phyloP scores from a whole-genome alignment of 495 filamentous ascomycete genomes.

The Penicillium malachiteum region DNA sequence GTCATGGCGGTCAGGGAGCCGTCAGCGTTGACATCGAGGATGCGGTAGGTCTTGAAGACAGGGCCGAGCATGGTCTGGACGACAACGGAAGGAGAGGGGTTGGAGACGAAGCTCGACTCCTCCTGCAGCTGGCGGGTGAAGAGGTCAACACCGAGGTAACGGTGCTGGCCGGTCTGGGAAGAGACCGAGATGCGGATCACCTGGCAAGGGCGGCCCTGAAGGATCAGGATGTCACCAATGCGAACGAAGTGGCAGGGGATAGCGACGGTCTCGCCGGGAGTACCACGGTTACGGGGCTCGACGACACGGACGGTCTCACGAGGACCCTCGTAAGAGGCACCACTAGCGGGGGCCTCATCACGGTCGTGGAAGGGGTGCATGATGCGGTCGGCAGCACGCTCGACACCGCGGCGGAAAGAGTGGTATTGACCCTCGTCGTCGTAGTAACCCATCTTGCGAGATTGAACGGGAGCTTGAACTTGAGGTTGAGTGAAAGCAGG shows the following conservation, averaged over 20 bases:
- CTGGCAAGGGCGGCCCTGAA: constrained; percentile 99
- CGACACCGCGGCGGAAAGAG: constrained; percentile 84
- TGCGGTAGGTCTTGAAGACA: constrained; percentile 99
- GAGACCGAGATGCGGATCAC: constrained; percentile 99
- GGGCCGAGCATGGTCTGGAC: constrained; percentile 99
- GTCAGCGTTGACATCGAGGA: constrained; percentile 93
- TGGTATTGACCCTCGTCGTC: constrained; percentile 97
- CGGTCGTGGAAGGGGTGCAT: constrained; percentile 67
- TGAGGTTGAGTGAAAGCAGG: constrained; percentile 20
- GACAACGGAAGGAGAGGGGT: constrained; percentile 91
- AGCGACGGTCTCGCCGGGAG: constrained; percentile 80
- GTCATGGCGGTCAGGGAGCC: constrained; percentile 79
- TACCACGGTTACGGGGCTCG: constrained; percentile 48
- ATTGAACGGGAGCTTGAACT: constrained; percentile 26
- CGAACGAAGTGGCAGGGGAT: constrained; percentile 99
- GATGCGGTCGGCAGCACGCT: constrained; percentile 79
- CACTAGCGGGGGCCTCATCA: constrained; percentile 50
- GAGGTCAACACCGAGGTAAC: constrained; percentile 98
- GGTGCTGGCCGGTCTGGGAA: constrained; percentile 96
- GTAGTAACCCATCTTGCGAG: constrained; percentile 95
- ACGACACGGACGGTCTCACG: constrained; percentile 53
- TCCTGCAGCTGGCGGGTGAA: constrained; percentile 99
- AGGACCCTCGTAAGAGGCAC: constrained; percentile 40
- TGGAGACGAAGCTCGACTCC: constrained; percentile 96
- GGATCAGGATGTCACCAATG: constrained; percentile 96